Conservation (phyloP, 148 eudicot species). For the Chenopodium berlandieri region DNA sequence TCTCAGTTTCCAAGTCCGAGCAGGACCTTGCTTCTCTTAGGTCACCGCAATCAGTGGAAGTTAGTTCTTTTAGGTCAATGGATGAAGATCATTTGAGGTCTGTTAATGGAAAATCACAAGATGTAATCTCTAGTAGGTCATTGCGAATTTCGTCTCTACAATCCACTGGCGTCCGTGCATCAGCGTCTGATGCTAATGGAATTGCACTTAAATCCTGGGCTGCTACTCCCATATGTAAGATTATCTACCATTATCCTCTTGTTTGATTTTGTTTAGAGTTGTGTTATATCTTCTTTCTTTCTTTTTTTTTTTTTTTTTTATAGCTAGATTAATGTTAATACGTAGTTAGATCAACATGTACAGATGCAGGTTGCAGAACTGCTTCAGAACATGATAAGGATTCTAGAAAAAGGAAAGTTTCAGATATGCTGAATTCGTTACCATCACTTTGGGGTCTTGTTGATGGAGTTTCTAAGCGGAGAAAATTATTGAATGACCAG, state of each 20-base stretch:
- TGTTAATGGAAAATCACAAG: slow-evolving; percentile 31
- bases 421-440: slow-evolving; percentile 65
- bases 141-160: slow-evolving; percentile 42
- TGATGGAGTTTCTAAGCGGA: slow-evolving; percentile 54
- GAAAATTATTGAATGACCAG: slow-evolving; percentile 40
- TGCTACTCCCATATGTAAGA: slow-evolving; percentile 56
- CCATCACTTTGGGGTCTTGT: slow-evolving; percentile 55
- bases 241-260: slow-evolving; percentile 17
- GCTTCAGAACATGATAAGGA: slow-evolving; percentile 32
- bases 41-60: slow-evolving; percentile 62
- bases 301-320: background rate
- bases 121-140: slow-evolving; percentile 42
- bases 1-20: slow-evolving; percentile 84
- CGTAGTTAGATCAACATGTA: slow-evolving; percentile 39
- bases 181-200: slow-evolving; percentile 29
- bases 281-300: background rate
- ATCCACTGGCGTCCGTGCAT: slow-evolving; percentile 31
- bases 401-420: slow-evolving; percentile 64
- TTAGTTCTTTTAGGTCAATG: slow-evolving; percentile 46
- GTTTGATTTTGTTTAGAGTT: slow-evolving; percentile 16
- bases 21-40: slow-evolving; percentile 78
- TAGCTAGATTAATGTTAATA: background rate
- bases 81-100: slow-evolving; percentile 59
- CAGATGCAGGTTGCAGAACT: slow-evolving; percentile 42
- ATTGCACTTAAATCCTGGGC: slow-evolving; percentile 41